Base-by-base conservation (phyloP, 352 stramenopile genomes). In the Peronosclerospora sorghi region DNA sequence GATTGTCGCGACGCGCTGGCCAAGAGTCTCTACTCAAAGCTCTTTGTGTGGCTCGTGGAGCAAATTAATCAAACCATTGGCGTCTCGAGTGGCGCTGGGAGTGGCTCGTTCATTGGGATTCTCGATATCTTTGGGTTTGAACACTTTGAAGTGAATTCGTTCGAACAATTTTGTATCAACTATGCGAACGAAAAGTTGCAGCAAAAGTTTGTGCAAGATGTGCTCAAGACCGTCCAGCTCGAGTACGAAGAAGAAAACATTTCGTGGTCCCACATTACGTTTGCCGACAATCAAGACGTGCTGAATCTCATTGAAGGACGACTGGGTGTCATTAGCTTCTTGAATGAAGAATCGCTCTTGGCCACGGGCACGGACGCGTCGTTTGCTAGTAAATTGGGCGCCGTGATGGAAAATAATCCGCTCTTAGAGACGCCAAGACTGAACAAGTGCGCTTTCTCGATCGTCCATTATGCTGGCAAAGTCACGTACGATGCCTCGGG, bases 31-130 rank as follows among this genome's bases (percentile, higher is more conserved):
- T 97, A 97, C 56, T 84, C 75, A 28, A 95, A 96, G 38, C 59
- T 98, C 12, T 98, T 98, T 48, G 53, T 94, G 28, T 98, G 91
- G 91, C 73, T 98, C 6, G 93, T 98, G 28, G 70, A 94, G 32
- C 69, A 86, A 36, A 95, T 97, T 51, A 97, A 97, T 58, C 68
- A 90, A 32, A 89, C 79, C 2, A 95, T 96, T 29, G 74, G 77
- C 23, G 79, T 3, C 4, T 3, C 84, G 5, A 62, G 71, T 23
- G 68, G 53, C 5, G 65, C 56, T 15, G 54, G 66, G 6, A 56
- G 53, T 4, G 51, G 58, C 5, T 70, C 82, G 17, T 92, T 94
- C 39, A 97, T 97, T 41, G 86, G 89, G 6, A 92, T 96, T 51
- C 54, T 96, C 7, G 86, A 96, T 51, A 96, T 96, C 47, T 96